A percentile compares a stretch with the other conserved stretches of the same genome.
Conservation (phyloP, 495 filamentous ascomycete species). For the Clohesyomyces aquaticus region DNA sequence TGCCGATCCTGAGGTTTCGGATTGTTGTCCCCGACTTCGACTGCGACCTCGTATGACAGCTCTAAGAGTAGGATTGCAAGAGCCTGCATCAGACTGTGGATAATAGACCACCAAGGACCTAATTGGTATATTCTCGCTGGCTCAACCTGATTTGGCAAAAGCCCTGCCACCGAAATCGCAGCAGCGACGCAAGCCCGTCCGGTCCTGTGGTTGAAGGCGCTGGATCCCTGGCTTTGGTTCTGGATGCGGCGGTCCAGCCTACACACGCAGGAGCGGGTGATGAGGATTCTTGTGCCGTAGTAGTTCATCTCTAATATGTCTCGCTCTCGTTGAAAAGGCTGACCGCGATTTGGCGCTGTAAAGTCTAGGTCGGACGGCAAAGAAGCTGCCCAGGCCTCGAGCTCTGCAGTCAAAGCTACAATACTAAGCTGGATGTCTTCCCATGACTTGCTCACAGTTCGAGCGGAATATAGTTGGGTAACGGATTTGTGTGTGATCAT, state of each 20-base stretch:
- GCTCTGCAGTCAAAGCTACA: constrained; percentile 53
- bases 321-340: constrained; percentile 41
- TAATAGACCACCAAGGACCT: constrained; percentile 65
- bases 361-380: constrained; percentile 23
- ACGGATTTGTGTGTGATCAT: constrained; percentile 61
- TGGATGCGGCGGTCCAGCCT: constrained; percentile 54
- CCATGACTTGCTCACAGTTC: constrained; percentile 60
- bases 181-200: constrained; percentile 62
- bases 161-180: constrained; percentile 57
- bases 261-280: constrained; percentile 65
- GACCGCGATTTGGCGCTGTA: constrained; percentile 13
- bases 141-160: constrained; percentile 54
- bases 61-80: constrained; percentile 63
- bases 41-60: constrained; percentile 17
- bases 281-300: constrained; percentile 62
- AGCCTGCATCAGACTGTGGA: constrained; percentile 68
- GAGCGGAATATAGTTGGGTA: constrained; percentile 62
- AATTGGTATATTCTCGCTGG: constrained; percentile 51
- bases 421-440: constrained; percentile 63
- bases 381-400: constrained; percentile 56
- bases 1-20: constrained; percentile 1
- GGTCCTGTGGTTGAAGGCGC: constrained; percentile 56
- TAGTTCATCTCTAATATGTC: constrained; percentile 54
- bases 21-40: neutral
- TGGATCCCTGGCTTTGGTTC: constrained; percentile 51